phyloP scores from a whole-genome alignment of 2,329 filamentous ascomycete species.

The Monosporascus sp. region DNA sequence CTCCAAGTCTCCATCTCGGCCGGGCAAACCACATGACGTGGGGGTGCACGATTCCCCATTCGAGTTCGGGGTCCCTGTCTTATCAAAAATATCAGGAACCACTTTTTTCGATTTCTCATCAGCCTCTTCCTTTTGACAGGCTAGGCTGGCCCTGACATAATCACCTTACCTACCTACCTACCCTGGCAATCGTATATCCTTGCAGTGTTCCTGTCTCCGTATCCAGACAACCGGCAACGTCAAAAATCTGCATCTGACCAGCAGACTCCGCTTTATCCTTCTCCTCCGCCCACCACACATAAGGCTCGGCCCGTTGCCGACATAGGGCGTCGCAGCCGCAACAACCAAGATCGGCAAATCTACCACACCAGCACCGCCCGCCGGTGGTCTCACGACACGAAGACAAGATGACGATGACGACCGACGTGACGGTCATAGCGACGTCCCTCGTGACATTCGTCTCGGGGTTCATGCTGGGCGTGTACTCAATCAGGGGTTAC shows the following conservation, averaged over 20 bases:
- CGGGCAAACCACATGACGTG: not conserved
- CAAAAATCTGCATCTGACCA: no score
- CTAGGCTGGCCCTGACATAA: not conserved
- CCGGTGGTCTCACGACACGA: not conserved
- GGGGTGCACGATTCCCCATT: not conserved
- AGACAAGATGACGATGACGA: constrained; percentile 22
- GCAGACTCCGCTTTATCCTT: no score
- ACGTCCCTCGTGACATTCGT: constrained; percentile 70
- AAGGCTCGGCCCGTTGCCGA: no score
- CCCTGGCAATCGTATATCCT: not conserved
- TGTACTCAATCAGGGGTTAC: constrained; percentile 63
- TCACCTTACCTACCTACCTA: not conserved
- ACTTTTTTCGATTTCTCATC: not conserved
- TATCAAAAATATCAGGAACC: not conserved
- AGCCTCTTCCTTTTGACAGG: not conserved
- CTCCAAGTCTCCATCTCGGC: no score
- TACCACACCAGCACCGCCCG: not conserved
- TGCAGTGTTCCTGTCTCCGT: no score
- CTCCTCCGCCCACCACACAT: no score
- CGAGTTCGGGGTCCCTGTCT: no score
- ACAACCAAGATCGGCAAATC: not conserved
- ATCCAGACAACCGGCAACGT: no score
- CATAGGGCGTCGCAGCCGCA: no score
- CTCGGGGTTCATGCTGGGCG: constrained; percentile 74
- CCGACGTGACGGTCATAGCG: constrained; percentile 59